Base-by-base conservation (phyloP, 192 early-diverging fungal genomes). In the Umbelopsis isabellina region DNA sequence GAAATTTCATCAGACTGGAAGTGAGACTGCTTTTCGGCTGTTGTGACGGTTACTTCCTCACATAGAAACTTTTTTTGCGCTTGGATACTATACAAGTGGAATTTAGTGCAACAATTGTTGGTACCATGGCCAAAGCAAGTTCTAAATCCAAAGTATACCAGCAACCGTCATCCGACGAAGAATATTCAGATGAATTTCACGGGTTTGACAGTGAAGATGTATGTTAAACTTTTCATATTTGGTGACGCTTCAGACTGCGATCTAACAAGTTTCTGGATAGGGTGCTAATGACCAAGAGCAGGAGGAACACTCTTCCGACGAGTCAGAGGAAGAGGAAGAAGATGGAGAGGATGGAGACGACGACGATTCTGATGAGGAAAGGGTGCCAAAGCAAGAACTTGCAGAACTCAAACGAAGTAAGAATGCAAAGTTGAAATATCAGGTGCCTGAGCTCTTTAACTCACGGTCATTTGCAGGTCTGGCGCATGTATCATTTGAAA, bases 401-500 rank as follows among this genome's bases (percentile, higher is more conserved):
- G 27, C 45, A 66, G 65, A 61, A 35, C 47, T 78, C 15, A 79
- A 74, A 52, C 30, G 77, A 79, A 74, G 72, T 74, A 74, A n/a
- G 49, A 41, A 10, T 10, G 37, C 10, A 5, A 37, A 30, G 20
- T 21, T 12, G 25, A 44, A 20, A 44, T 15, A 11, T 21, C n/a
- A 58, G 10, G 41, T 66, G 51, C 15, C 25, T 16, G 67, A 21
- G 13, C 25, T 41, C 4, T 13, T 27, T 48, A 27, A n/a, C 33
- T 67, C 15, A 67, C 65, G 30, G 30, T 47, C 49, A 22, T 51
- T 23, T 8, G 18, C 20, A 85, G 82, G 73, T 74, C 84, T 96
- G 5, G 89, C 92, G 7, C 88, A 91, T 51, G 87, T 94, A 18
- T 87, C 93, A 9, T 96, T 96, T 74, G 89, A 88, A 70, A 86